Evolutionary conservation across 495 filamentous ascomycete genomes (phyloP), one percentile per base, ranked within the genome.

Genomic region (Corynascus novoguineensis): DNA sequence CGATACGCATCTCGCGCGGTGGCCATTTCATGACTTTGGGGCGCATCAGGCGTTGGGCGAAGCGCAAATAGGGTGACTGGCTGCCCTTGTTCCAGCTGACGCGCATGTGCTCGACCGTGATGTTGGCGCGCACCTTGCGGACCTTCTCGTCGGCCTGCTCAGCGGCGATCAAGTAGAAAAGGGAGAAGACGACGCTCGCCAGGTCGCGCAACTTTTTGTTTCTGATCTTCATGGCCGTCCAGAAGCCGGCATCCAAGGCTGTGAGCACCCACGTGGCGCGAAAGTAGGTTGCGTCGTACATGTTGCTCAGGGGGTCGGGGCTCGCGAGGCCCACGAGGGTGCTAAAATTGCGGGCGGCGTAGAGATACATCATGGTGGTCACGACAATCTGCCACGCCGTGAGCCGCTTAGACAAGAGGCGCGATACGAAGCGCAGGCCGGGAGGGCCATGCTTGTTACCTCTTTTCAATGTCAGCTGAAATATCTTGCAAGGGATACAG

Each of bases 91-190:
- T 92, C 93, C 93, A 98, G 50, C 90, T 92, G 5, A 97, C 85
- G 2, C 93, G 82, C 59, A 98, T 68, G 70, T 98, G 93, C 32
- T 97, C 92, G 37, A 97, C 77, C 1, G 92, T 97, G 68, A 97
- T 74, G 12, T 83, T 86, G 14, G 83, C 89, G 32, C 93, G 79
- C 5, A 98, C 86, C 63, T 92, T 90, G 42, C 92, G 85, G n/a
- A 95, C 91, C 71, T 97, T 98, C 71, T 97, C 93, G 66, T 97
- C 93, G 4, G 93, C 93, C 64, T 88, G 85, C 67, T 97, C 93
- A 2, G 95, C 92, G 12, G 91, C 89, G 53, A 97, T 78, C 47
- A 98, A 74, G 69, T 98, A 98, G 71, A 96, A 97, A 1, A 84
- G 66, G 1, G 85, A 86, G 66, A 96, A 97, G 22, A 88, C 77